Evolutionary conservation across 345 rosid genomes (phyloP).

Genomic region (Populus deltoides): DNA sequence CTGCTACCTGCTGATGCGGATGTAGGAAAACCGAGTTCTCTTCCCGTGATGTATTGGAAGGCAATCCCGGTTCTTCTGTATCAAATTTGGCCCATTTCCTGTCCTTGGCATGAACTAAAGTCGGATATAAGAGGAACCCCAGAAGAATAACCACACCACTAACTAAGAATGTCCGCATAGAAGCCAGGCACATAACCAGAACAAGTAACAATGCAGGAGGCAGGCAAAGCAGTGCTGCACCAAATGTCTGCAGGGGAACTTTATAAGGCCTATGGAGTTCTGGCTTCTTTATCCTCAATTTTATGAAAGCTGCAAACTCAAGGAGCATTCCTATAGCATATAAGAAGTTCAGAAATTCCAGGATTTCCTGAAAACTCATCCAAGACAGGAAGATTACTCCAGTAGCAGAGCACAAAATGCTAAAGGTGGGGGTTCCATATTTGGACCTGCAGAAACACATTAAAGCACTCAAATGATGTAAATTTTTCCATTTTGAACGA

Average conservation of each 20-base stretch:
- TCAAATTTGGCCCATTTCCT: constrained; percentile 50
- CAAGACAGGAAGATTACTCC: constrained; percentile 88
- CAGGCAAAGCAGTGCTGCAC: constrained; percentile 63
- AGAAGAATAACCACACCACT: constrained; percentile 51
- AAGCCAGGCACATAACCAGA: constrained; percentile 86
- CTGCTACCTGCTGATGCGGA: constrained; percentile 36
- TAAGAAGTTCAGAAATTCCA: constrained; percentile 87
- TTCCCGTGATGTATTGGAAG: background rate
- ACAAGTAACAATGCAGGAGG: constrained; percentile 76
- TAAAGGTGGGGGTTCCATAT: constrained; percentile 81
- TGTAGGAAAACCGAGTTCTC: constrained; percentile 17
- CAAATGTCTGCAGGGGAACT: constrained; percentile 70
- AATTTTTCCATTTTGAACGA: background rate
- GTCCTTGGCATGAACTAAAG: constrained; percentile 45
- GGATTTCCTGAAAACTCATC: constrained; percentile 90
- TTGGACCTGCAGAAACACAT: constrained; percentile 52
- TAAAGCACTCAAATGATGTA: background rate
- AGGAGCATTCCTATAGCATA: constrained; percentile 91
- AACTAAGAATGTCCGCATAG: constrained; percentile 56
- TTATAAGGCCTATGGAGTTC: constrained; percentile 76
- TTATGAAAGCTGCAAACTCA: constrained; percentile 88
- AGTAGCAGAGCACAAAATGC: constrained; percentile 78
- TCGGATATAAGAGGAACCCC: constrained; percentile 62
- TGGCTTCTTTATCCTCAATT: constrained; percentile 69
- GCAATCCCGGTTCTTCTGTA: constrained; percentile 21